These are phyloP conservation scores for Flaveria robusta DNA, from an alignment of 129 eudicot genomes.

Conservation along the genomic window DNA sequence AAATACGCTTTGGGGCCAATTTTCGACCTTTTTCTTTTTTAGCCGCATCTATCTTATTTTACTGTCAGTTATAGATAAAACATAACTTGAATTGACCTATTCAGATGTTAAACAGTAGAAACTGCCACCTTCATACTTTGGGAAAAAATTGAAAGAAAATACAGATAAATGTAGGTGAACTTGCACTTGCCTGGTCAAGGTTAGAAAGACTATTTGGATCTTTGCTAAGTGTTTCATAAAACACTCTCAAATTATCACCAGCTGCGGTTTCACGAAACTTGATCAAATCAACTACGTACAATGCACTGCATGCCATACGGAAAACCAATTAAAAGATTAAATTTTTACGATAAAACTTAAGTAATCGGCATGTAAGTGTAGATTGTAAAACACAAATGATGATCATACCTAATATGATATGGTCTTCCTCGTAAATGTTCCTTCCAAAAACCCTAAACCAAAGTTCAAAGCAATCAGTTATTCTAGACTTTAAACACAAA, in stretches of 20 bases:
- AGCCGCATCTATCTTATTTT: background rate
- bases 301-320: slow-evolving; percentile 59
- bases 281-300: slow-evolving; percentile 87
- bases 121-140: background rate
- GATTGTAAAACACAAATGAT: slow-evolving; percentile 16
- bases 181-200: slow-evolving; percentile 80
- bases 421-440: slow-evolving; percentile 95
- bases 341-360: background rate
- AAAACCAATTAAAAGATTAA: background rate
- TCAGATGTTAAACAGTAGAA: background rate
- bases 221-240: slow-evolving; percentile 95
- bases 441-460: slow-evolving; percentile 89
- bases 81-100: background rate
- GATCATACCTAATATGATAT: slow-evolving; percentile 80
- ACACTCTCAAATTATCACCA: slow-evolving; percentile 88
- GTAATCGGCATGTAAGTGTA: background rate
- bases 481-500: too few relatives aligned
- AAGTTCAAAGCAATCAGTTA: background rate
- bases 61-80: background rate
- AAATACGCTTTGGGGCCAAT: background rate
- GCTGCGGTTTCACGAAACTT: slow-evolving; percentile 96
- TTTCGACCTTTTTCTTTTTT: background rate
- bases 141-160: background rate
- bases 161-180: background rate
- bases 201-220: slow-evolving; percentile 98